Conservation (phyloP, 331 rosid genomes). For the Cydonia oblonga region DNA sequence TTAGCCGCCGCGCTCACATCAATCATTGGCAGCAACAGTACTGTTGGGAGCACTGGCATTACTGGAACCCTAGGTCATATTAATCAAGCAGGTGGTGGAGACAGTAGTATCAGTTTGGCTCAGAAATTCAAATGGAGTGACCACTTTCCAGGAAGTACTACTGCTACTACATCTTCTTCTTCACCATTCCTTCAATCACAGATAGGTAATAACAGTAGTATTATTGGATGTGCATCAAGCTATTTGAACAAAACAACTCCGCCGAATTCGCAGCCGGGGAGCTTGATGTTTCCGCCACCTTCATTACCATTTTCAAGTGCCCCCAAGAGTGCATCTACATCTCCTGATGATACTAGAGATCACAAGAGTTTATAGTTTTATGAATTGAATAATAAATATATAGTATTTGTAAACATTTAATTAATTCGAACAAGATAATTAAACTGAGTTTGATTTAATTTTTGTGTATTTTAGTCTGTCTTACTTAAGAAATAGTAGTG, state of each 20-base stretch:
- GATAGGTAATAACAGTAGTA: slow-evolving; percentile 12
- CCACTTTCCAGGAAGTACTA: slow-evolving; percentile 12
- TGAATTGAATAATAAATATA: not conserved
- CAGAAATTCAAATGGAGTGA: slow-evolving; percentile 36
- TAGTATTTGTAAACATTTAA: not conserved
- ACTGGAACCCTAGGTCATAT: slow-evolving; percentile 7
- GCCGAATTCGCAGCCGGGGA: slow-evolving; percentile 23
- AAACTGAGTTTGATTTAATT: not conserved
- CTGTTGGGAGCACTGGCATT: slow-evolving; percentile 5
- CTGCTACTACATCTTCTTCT: slow-evolving; percentile 2
- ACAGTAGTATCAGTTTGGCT: slow-evolving; percentile 13
- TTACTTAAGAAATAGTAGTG: not conserved
- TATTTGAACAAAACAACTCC: slow-evolving; percentile 35
- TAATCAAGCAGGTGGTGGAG: slow-evolving; percentile 6
- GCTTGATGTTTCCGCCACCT: slow-evolving; percentile 33
- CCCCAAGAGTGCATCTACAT: slow-evolving; percentile 51
- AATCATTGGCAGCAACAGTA: slow-evolving; percentile 34
- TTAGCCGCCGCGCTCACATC: slow-evolving; percentile 66
- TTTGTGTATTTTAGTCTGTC: not conserved
- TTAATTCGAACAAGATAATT: not conserved
- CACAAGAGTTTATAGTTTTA: slow-evolving; percentile 10
- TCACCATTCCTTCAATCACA: slow-evolving; percentile 12
- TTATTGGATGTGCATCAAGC: slow-evolving; percentile 34
- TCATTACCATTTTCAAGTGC: slow-evolving; percentile 43
- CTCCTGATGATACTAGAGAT: slow-evolving; percentile 43